These are phyloP conservation scores for Endocalyx cinctus DNA, from an alignment of 2,329 filamentous ascomycete species.

Conservation along the genomic window DNA sequence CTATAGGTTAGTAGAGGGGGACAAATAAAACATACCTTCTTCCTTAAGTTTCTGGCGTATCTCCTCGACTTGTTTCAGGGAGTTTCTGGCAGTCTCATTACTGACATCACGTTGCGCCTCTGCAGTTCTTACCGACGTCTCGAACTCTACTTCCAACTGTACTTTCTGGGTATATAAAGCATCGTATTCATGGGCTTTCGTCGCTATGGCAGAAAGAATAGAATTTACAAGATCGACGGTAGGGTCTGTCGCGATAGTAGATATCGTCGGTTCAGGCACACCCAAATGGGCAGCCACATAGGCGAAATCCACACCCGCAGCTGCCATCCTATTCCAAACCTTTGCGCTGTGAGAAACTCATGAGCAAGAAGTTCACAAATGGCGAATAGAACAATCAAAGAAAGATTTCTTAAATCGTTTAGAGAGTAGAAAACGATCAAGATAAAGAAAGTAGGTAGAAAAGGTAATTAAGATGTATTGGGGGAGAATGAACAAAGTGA, in stretches of 20 bases:
- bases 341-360: conserved; percentile 17
- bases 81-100: conserved; percentile 77
- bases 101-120: conserved; percentile 79
- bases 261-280: conserved; percentile 60
- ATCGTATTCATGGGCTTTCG: conserved; percentile 79
- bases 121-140: conserved; percentile 78
- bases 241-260: conserved; percentile 58
- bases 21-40: conserved; percentile 79
- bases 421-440: too few relatives aligned
- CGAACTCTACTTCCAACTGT: conserved; percentile 84
- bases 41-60: conserved; percentile 75
- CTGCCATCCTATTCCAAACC: conserved; percentile 48
- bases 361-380: conserved; percentile 8
- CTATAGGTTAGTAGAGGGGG: too few relatives aligned
- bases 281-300: conserved; percentile 70
- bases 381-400: not conserved
- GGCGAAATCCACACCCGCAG: conserved; percentile 60
- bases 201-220: conserved; percentile 69
- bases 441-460: too few relatives aligned
- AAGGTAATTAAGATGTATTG: too few relatives aligned
- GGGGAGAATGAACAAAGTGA: too few relatives aligned
- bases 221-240: conserved; percentile 74
- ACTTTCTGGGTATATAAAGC: conserved; percentile 82
- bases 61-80: conserved; percentile 77
- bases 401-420: too few relatives aligned